Evolutionary conservation across 352 stramenopile genomes (phyloP), one percentile per base, ranked within the genome.

Genomic region (Globisporangium uncinulatum): DNA sequence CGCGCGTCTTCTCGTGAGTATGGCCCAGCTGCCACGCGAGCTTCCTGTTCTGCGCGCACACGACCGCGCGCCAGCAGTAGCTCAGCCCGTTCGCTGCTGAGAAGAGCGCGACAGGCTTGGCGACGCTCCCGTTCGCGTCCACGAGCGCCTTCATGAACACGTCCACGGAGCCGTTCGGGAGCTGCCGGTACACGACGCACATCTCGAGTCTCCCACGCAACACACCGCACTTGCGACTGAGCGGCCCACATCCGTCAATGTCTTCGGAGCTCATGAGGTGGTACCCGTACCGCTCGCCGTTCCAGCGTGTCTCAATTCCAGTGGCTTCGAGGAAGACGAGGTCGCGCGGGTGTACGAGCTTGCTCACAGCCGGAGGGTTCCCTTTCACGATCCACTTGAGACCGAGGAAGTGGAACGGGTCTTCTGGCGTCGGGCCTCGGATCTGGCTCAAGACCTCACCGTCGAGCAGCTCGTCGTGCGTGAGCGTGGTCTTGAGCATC

Each of bases 401-500:
- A 7, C 66, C 73, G 19, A 83, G 59, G 46, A 73, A 79, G 47
- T 74, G 56, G 47, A 74, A 86, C 9, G 69, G 71, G 20, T 79
- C 61, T 15, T 69, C 61, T 2, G 66, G 45, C 0, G 67, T 81
- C 13, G 77, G 64, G 0, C 71, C 61, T 11, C 73, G 67, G 54
- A 89, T 71, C 51, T 72, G 54, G 37, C 59, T 73, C 31, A 89
- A 52, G 24, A 79, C 77, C 43, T 77, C 69, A 20, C 60, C 67
- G 54, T 36, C 47, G 9, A 83, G 54, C 14, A 86, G 51, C 13
- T 69, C 70, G 57, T 89, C 74, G 17, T 78, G 64, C 13, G 67
- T 71, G 58, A 68, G 82, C 1, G 65, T 72, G 15, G 74, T 76
- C 51, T 81, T 80, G 51, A 87, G 68, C 37, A 73, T 66, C 50